Base-by-base conservation (phyloP, 1,284 basidiomycete genomes). In the Austroboletus niveus region DNA sequence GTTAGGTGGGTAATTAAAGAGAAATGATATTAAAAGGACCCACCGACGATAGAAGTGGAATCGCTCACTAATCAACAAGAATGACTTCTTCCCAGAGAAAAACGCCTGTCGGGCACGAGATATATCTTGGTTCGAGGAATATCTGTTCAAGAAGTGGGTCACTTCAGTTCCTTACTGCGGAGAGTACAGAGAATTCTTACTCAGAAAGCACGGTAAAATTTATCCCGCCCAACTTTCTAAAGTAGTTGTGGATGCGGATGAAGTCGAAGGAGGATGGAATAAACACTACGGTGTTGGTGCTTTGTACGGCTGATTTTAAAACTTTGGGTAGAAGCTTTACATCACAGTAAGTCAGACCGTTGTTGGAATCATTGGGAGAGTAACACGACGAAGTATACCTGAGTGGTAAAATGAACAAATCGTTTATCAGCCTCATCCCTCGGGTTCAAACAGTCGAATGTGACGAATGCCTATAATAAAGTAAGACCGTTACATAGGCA, bases 181-280 rank as follows among this genome's bases (percentile, higher is more conserved):
- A 41, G 12, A 41, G 20, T 15, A 8, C 7, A 27, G 14, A 45
- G 51, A 10, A 29, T 31, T 32, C 81, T 62, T 64, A 94, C 89
- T 99, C 97, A 3, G 93, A 95, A 44, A 99, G 83, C 12, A 93
- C 83, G 1, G 89, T 75, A 63, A 90, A 94, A 2, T 81, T 82
- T 22, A 89, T 76, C n/a, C 83, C 79, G 29, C 78, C 74, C 51
- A 78, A 72, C 65, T 89, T 92, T 48, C 85, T 81, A 68, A 99
- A 86, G 68, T 92, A 78, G 58, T 94, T 92, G 51, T 92, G 88
- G 4, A 99, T 76, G 11, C 93, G 83, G 48, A 98, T 91, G 70
- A 97, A 99, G 73, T 99, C 97, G 65, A 98, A 97, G 56, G 96
- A 98, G 0, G 92, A 94, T 0, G 97, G 94, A 10, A 99, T 77